Evolutionary conservation across 2,329 filamentous ascomycete species (phyloP).

Genomic region (Pseudogymnoascus sp.): DNA sequence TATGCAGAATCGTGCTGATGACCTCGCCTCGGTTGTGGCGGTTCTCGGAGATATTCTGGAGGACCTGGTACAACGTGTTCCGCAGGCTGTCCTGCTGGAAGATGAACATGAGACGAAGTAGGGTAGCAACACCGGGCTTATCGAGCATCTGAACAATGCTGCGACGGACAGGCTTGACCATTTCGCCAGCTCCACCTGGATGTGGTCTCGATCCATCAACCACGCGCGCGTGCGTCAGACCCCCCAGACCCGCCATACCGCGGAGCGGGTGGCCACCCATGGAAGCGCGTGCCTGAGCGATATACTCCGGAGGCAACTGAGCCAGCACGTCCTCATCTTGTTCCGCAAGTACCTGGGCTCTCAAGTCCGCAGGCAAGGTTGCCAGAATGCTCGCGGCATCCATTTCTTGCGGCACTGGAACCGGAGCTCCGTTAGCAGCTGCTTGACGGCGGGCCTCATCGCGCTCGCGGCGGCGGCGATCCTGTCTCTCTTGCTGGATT

Average conservation of each 20-base stretch:
- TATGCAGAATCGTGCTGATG: slow-evolving; percentile 82
- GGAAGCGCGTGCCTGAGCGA: slow-evolving; percentile 68
- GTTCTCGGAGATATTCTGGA: slow-evolving; percentile 90
- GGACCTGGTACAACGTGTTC: slow-evolving; percentile 73
- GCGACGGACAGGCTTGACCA: slow-evolving; percentile 59
- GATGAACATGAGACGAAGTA: slow-evolving; percentile 97
- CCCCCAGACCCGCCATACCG: slow-evolving; percentile 27
- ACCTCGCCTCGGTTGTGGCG: slow-evolving; percentile 93
- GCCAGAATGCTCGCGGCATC: slow-evolving; percentile 87
- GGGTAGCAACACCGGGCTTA: slow-evolving; percentile 88
- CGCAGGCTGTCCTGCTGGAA: slow-evolving; percentile 82
- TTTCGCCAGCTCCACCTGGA: slow-evolving; percentile 30
- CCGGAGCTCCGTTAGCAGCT: slow-evolving; percentile 34
- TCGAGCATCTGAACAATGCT: slow-evolving; percentile 94
- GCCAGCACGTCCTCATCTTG: slow-evolving; percentile 83
- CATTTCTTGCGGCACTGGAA: slow-evolving; percentile 58
- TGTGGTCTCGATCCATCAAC: slow-evolving; percentile 36
- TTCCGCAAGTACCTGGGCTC: slow-evolving; percentile 81
- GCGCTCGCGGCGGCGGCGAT: slow-evolving; percentile 79
- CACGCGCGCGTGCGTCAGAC: slow-evolving; percentile 30
- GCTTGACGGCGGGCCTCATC: slow-evolving; percentile 68
- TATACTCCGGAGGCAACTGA: slow-evolving; percentile 74
- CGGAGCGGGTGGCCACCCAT: slow-evolving; percentile 11
- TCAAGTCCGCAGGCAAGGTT: slow-evolving; percentile 74
- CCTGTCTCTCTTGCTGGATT: slow-evolving; percentile 79